A percentile compares a stretch with the other conserved stretches of the same genome.
Conservation (phyloP, 2,329 filamentous ascomycete genomes). For the Sordariomycetes sp. region DNA sequence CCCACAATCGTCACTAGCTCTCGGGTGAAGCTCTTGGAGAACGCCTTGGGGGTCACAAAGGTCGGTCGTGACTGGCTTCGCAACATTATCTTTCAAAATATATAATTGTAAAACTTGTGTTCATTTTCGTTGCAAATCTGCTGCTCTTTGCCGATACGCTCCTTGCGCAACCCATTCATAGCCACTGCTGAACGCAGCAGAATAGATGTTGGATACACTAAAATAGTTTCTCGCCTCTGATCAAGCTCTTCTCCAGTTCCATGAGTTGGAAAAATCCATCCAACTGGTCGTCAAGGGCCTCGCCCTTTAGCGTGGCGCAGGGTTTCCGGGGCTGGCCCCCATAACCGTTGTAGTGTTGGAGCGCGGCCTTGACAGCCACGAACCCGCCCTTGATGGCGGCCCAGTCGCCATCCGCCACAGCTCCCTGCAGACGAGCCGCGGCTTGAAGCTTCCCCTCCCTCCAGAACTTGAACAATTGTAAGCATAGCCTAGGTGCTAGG, state of each 20-base stretch:
- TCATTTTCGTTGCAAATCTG: too few species aligned
- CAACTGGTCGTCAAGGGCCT: slow-evolving; percentile 12
- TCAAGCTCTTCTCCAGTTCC: slow-evolving; percentile 10
- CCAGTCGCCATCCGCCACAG: slow-evolving; percentile 61
- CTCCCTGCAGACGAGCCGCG: slow-evolving; percentile 52
- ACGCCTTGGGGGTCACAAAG: too few species aligned
- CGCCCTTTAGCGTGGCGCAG: slow-evolving; percentile 17
- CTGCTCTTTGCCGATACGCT: too few species aligned
- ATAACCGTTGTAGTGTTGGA: slow-evolving; percentile 55
- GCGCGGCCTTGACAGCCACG: slow-evolving; percentile 56
- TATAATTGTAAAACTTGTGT: too few species aligned
- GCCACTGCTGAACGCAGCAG: too few species aligned
- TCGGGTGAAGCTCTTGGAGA: too few species aligned
- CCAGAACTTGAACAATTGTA: slow-evolving; percentile 51
- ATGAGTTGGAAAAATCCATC: slow-evolving; percentile 18
- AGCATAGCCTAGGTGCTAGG: slow-evolving; percentile 56
- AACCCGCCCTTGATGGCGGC: slow-evolving; percentile 59
- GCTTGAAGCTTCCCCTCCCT: slow-evolving; percentile 45
- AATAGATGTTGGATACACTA: too few species aligned
- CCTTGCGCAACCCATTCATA: too few species aligned
- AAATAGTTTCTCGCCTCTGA: too few species aligned
- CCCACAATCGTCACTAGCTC: too few species aligned
- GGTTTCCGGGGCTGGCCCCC: slow-evolving; percentile 51
- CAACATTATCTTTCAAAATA: too few species aligned
- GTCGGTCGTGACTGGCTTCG: too few species aligned